Conservation (phyloP, 2,329 filamentous ascomycete species). For the Lachnellula willkommii region DNA sequence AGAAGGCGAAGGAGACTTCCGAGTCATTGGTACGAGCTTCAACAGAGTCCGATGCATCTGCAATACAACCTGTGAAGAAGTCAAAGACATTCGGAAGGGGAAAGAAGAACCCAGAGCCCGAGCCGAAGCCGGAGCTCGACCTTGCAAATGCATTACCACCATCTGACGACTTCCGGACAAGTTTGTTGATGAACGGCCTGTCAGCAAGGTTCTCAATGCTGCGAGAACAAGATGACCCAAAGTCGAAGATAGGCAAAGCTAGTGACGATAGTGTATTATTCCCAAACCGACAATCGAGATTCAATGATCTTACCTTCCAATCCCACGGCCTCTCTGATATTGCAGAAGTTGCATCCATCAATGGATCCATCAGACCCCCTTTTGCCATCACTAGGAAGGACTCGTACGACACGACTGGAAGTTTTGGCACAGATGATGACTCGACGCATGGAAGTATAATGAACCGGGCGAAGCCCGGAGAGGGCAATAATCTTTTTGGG, state of each 20-base stretch:
- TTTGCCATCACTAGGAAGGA: conserved; percentile 56
- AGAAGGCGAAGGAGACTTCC: conserved; percentile 59
- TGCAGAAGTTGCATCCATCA: conserved; percentile 81
- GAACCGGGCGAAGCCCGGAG: conserved; percentile 72
- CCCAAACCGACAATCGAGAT: conserved; percentile 69
- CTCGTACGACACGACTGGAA: conserved; percentile 59
- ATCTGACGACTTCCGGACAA: conserved; percentile 87
- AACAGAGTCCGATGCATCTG: conserved; percentile 47
- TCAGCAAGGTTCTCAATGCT: conserved; percentile 97
- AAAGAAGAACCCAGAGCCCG: conserved; percentile 46
- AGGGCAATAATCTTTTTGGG: conserved; percentile 91
- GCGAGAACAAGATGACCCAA: conserved; percentile 87
- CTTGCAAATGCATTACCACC: conserved; percentile 70
- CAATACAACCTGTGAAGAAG: conserved; percentile 30
- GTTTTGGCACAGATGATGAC: conserved; percentile 60
- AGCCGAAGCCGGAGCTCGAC: conserved; percentile 63
- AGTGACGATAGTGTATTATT: conserved; percentile 90
- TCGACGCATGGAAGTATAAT: conserved; percentile 68
- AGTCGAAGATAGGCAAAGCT: conserved; percentile 83
- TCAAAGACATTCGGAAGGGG: conserved; percentile 54
- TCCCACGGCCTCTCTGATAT: conserved; percentile 67
- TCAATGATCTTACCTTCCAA: conserved; percentile 57
- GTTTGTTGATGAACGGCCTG: conserved; percentile 89
- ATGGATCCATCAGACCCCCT: conserved; percentile 53
- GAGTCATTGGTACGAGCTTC: conserved; percentile 42